These are phyloP conservation scores for Breynia disticha DNA, from an alignment of 441 rosid species.

Conservation along the genomic window DNA sequence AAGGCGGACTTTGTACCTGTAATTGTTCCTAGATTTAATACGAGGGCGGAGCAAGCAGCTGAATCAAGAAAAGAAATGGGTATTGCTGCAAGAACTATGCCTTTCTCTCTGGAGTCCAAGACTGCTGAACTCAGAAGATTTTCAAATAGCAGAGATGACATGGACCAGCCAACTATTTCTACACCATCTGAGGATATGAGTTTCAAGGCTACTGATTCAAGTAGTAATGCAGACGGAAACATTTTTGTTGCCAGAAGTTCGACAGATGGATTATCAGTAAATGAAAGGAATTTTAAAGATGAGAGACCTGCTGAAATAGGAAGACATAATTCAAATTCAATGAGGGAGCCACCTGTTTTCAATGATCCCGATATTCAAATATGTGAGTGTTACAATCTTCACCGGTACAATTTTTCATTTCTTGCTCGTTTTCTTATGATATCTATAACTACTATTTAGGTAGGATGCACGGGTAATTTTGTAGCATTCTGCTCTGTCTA, in stretches of 20 bases:
- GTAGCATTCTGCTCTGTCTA: no score
- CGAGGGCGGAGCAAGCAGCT: slow-evolving; percentile 45
- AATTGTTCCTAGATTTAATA: slow-evolving; percentile 66
- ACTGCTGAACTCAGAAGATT: slow-evolving; percentile 51
- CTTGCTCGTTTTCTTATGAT: no score
- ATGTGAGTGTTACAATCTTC: slow-evolving; percentile 40
- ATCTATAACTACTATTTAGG: no score
- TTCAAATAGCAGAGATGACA: slow-evolving; percentile 51
- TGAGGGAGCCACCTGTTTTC: slow-evolving; percentile 42
- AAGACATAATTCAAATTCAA: slow-evolving; percentile 38
- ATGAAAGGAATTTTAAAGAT: slow-evolving; percentile 51
- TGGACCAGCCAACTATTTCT: slow-evolving; percentile 41
- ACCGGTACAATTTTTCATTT: no score
- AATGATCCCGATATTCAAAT: slow-evolving; percentile 35
- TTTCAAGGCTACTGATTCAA: slow-evolving; percentile 34
- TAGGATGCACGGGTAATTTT: no score
- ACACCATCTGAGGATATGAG: slow-evolving; percentile 35
- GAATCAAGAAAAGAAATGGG: slow-evolving; percentile 71
- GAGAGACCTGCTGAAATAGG: slow-evolving; percentile 37
- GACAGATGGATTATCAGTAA: slow-evolving; percentile 33
- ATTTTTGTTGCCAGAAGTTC: slow-evolving; percentile 30
- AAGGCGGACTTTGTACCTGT: slow-evolving; percentile 61
- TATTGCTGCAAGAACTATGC: slow-evolving; percentile 91
- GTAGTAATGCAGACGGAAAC: slow-evolving; percentile 33
- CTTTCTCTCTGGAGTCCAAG: slow-evolving; percentile 88